These are phyloP conservation scores for Phytophthora kernoviae DNA, from an alignment of 352 stramenopile species.

Conservation along the genomic window DNA sequence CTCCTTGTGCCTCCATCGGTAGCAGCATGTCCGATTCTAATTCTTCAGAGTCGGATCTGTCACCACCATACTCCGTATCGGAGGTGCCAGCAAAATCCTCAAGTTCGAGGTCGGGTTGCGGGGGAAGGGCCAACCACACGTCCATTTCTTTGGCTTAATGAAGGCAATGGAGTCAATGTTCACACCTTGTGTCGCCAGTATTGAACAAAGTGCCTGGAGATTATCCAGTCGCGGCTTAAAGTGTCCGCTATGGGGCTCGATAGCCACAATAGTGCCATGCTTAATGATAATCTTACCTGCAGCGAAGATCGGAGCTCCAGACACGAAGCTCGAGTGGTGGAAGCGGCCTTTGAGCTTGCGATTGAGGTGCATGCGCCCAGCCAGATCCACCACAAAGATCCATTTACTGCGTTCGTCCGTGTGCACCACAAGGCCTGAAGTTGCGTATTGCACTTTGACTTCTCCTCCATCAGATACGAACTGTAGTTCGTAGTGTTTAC, in stretches of 20 bases:
- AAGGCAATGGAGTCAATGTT: slow-evolving; percentile 53
- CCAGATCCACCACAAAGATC: slow-evolving; percentile 75
- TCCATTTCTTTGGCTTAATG: slow-evolving; percentile 76
- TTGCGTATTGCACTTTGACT: slow-evolving; percentile 38
- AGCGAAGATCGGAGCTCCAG: slow-evolving; percentile 60
- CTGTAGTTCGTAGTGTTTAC: slow-evolving; percentile 48
- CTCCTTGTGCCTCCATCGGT: slow-evolving; percentile 1
- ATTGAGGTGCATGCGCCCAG: slow-evolving; percentile 54
- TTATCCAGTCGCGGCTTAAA: slow-evolving; percentile 69
- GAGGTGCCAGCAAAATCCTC: slow-evolving; percentile 44
- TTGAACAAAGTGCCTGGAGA: slow-evolving; percentile 44
- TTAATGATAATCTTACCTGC: slow-evolving; percentile 72
- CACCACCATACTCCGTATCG: slow-evolving; percentile 48
- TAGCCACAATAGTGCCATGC: slow-evolving; percentile 54
- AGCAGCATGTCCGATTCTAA: slow-evolving; percentile 24
- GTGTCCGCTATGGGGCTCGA: slow-evolving; percentile 79
- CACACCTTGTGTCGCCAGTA: slow-evolving; percentile 45
- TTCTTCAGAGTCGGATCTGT: slow-evolving; percentile 45
- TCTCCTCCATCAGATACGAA: slow-evolving; percentile 27
- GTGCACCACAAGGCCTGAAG: slow-evolving; percentile 41
- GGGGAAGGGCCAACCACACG: slow-evolving; percentile 61
- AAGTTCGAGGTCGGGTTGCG: slow-evolving; percentile 39
- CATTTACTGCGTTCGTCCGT: slow-evolving; percentile 73
- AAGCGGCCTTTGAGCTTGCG: slow-evolving; percentile 78
- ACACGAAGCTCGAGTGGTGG: slow-evolving; percentile 82